Evolutionary conservation across 129 eudicot species (phyloP), one percentile per base, ranked within the genome.

Genomic region (Dittrichia graveolens): DNA sequence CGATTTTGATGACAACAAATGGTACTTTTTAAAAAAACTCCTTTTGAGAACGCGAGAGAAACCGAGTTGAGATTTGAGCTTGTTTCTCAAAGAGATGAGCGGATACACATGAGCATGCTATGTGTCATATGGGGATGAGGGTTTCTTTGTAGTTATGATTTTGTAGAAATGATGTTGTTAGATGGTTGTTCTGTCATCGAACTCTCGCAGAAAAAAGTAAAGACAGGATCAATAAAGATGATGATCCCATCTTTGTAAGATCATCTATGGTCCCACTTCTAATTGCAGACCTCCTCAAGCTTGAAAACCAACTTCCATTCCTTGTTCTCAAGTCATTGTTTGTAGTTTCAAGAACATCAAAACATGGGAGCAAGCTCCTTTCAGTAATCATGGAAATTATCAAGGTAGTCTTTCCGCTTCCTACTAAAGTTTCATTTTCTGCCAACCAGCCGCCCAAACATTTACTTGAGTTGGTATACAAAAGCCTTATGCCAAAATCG

Each of bases 231-330:
- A 14, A 49, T 49, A 48, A 48, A 12, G 19, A 48, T 14, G 35
- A 63, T 41, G 80, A 76, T 18, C 54, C 37, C 4, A 11, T 67
- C 10, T 55, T 67, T 14, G 13, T 72, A 19, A 65, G 16, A 34
- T 24, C 69, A 2, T 67, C 62, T 64, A 38, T 11, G 31, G 18
- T 66, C 61, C 74, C 80, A 2, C 53, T 67, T 67, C 10, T 76
- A 39, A 37, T 56, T 43, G 65, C 52, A 53, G 75, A 76, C 43
- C 57, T 76, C 35, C 48, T 76, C 37, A 57, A 56, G 68, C 59
- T 76, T 19, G 75, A 76, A 61, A 76, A 76, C 69, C 80, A 76
- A 67, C 57, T 76, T 45, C 75, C 80, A 0, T 76, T 42, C 13
- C 45, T 67, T 6, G 57, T 76, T 38, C 49, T 76, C 0, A 35